phyloP scores from a whole-genome alignment of 495 filamentous ascomycete species.

The Delitschia confertaspora region DNA sequence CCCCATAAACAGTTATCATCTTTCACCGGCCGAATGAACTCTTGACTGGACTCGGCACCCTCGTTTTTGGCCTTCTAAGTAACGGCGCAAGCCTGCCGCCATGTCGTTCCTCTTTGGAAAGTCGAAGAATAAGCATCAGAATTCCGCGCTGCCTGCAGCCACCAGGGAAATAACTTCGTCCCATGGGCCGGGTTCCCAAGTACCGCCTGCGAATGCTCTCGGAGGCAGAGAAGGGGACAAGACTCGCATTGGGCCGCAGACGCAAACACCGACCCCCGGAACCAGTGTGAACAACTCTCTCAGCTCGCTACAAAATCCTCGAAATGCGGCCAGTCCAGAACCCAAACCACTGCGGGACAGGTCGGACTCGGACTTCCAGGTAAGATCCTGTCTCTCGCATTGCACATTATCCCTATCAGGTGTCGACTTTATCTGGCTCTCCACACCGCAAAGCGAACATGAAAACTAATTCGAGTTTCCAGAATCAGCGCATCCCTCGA shows the following conservation, averaged over 20 bases:
- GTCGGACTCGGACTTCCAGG: slow-evolving; percentile 31
- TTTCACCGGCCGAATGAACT: slow-evolving; percentile 13
- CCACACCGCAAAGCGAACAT: background rate
- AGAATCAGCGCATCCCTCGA: slow-evolving; percentile 35
- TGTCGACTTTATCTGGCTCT: too few relatives aligned
- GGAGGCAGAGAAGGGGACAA: slow-evolving; percentile 20
- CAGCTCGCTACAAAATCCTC: slow-evolving; percentile 39
- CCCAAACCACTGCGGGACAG: slow-evolving; percentile 45
- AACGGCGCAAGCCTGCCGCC: slow-evolving; percentile 31
- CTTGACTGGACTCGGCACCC: slow-evolving; percentile 11
- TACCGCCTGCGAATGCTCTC: slow-evolving; percentile 32
- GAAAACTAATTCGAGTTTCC: slow-evolving; percentile 7
- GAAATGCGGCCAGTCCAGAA: slow-evolving; percentile 43
- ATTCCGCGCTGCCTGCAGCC: slow-evolving; percentile 43
- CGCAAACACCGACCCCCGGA: slow-evolving; percentile 51
- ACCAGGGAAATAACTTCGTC: slow-evolving; percentile 42
- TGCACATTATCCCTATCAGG: too few relatives aligned
- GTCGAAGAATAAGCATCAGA: slow-evolving; percentile 55
- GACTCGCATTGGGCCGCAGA: slow-evolving; percentile 34
- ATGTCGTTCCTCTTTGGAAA: slow-evolving; percentile 67
- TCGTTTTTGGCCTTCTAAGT: slow-evolving; percentile 10
- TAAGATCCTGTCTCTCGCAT: slow-evolving; percentile 17
- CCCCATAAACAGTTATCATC: background rate
- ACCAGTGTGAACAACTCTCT: slow-evolving; percentile 58
- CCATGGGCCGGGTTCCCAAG: slow-evolving; percentile 30